Base-by-base conservation (phyloP, 352 stramenopile genomes). In the Plasmopara muralis region DNA sequence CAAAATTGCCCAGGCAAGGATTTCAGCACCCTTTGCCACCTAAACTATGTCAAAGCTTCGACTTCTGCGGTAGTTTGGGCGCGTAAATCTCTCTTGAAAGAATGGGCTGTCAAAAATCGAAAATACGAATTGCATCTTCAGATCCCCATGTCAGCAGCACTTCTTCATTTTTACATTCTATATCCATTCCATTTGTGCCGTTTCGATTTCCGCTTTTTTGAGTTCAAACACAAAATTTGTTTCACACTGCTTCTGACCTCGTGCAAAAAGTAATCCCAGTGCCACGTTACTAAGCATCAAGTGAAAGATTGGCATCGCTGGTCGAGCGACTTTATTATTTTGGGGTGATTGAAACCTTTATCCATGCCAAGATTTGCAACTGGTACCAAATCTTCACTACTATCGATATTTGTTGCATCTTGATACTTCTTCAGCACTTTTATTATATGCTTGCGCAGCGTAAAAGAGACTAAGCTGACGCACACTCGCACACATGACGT, bases 281-380 rank as follows among this genome's bases (percentile, higher is more conserved):
- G 68, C 71, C 10, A 77, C 54, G 28, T 78, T 85, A 29, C 68
- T 76, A 20, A 85, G 35, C 0, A 60, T 64, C 14, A 92, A 64
- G 4, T 64, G 63, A 15, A 80, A 65, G 34, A 92, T 75, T 25
- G 79, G 73, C 12, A 60, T 50, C 12, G 83, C 73, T n/a, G 79
- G 71, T 43, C 77, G 76, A 16, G 73, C 82, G 0, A 87, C 48
- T 72, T 82, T 50, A 47, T 66, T 47, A 68, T 74, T 33, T 42
- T 69, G 29, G 57, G 61, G 30, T 79, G 53, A 44, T 68, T 35
- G 9, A 64, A 63, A 16, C 92, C 72, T 43, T 77, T 76, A 6
- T 92, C 83, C 33, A 93, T 72, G 9, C 83, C 83, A 34, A 93
- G 54, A 55, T 92, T 91, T 46, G 83, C 83, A 29, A 93, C 83